Percentiles rank a stretch among this genome's conserved stretches.
Evolutionary conservation across 129 eudicot genomes (phyloP).

Genomic region (Smallanthus sonchifolius): DNA sequence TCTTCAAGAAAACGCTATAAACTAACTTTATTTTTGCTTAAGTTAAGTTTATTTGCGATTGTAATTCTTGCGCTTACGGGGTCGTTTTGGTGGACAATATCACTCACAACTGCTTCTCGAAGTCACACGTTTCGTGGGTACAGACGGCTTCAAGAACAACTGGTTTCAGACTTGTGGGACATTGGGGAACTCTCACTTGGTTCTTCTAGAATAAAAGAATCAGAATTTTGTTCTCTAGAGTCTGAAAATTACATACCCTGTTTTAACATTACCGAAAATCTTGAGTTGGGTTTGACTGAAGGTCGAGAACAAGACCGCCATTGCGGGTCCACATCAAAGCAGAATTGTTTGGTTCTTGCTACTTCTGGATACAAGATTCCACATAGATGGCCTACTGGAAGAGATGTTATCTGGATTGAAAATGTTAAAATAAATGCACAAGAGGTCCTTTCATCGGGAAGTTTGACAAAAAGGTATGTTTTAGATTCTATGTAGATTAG

Average conservation of each 20-base stretch:
- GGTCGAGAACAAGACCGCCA: constrained; percentile 77
- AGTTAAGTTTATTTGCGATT: constrained; percentile 62
- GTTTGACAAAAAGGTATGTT: constrained; percentile 86
- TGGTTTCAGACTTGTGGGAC: constrained; percentile 78
- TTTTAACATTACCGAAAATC: constrained; percentile 65
- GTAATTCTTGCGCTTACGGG: constrained; percentile 84
- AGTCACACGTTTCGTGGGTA: constrained; percentile 69
- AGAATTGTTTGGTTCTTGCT: constrained; percentile 72
- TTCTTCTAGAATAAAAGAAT: constrained; percentile 50
- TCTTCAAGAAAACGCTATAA: constrained; percentile 61
- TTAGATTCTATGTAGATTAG: neutral
- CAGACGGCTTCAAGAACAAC: constrained; percentile 89
- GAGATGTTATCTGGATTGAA: constrained; percentile 92
- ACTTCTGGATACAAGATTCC: constrained; percentile 81
- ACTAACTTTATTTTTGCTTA: constrained; percentile 55
- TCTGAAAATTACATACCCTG: constrained; percentile 83
- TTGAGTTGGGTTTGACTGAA: constrained; percentile 60
- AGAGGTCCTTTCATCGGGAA: constrained; percentile 93
- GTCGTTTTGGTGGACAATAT: constrained; percentile 94
- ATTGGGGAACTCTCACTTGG: constrained; percentile 84
- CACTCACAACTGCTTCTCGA: constrained; percentile 62
- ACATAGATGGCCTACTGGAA: constrained; percentile 97
- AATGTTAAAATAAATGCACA: constrained; percentile 94
- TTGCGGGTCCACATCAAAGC: constrained; percentile 46
- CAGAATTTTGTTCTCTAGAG: constrained; percentile 67